A percentile compares a stretch with the other conserved stretches of the same genome.
Conservation (phyloP, 176 grass and related monocot genomes). For the Guadua angustifolia region DNA sequence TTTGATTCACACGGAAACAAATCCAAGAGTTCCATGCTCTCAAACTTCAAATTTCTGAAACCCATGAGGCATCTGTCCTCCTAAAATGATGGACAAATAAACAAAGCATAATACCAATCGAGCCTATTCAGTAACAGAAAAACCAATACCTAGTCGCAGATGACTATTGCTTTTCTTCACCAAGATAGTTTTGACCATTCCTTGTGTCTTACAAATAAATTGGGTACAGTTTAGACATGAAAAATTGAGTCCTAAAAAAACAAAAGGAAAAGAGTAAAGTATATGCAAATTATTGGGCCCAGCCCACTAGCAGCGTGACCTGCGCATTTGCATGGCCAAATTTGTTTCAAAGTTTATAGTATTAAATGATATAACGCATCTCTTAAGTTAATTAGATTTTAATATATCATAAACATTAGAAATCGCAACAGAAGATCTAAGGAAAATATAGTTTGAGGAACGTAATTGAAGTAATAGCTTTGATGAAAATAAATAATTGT, state of each 20-base stretch:
- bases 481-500: too few relatives aligned
- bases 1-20: not conserved
- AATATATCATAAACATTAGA: too few relatives aligned
- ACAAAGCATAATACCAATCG: not conserved
- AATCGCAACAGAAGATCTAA: too few relatives aligned
- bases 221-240: not conserved
- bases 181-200: not conserved
- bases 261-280: too few relatives aligned
- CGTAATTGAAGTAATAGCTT: too few relatives aligned
- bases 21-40: not conserved
- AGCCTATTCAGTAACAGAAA: not conserved
- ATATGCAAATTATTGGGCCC: not conserved
- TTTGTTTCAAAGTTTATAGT: too few relatives aligned
- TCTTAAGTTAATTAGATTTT: too few relatives aligned
- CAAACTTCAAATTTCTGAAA: not conserved
- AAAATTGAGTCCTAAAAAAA: not conserved
- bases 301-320: not conserved
- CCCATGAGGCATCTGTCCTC: not conserved
- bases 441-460: too few relatives aligned
- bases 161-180: not conserved
- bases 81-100: not conserved
- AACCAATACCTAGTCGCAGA: not conserved
- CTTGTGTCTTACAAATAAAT: not conserved
- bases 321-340: too few relatives aligned
- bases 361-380: too few relatives aligned